A percentile compares a stretch with the other conserved stretches of the same genome.
Conservation (phyloP, 257 asterid genomes). For the Fraxinus anomala region DNA sequence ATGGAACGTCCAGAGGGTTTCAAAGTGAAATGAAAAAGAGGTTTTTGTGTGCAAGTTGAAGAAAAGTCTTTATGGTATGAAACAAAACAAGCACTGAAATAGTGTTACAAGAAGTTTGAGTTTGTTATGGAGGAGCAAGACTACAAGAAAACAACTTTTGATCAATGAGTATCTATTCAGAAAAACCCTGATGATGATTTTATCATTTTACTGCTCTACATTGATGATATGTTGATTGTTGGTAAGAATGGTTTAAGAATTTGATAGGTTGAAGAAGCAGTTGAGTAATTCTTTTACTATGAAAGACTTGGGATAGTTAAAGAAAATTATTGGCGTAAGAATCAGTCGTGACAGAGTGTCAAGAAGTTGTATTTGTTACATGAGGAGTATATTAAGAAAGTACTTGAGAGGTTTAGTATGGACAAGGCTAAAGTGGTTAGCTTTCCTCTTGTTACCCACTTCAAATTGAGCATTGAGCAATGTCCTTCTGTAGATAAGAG, state of each 20-base stretch:
- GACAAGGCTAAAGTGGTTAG: neutral
- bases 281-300: neutral
- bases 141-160: neutral
- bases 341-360: rapidly evolving
- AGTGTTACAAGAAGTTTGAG: neutral
- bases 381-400: too few species aligned
- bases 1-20: too few species aligned
- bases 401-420: neutral
- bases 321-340: too few species aligned
- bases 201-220: too few species aligned
- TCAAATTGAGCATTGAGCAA: too few species aligned
- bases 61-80: neutral
- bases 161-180: neutral
- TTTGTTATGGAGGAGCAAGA: too few species aligned
- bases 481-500: neutral
- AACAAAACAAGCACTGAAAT: neutral
- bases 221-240: too few species aligned
- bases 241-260: too few species aligned
- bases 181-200: neutral
- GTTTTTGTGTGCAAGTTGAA: too few species aligned
- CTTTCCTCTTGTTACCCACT: neutral
- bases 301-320: neutral
- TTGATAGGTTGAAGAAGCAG: neutral
- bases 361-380: neutral
- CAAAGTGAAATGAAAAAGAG: too few species aligned